Conservation (phyloP, 352 stramenopile genomes). For the Saprolegnia diclina region DNA sequence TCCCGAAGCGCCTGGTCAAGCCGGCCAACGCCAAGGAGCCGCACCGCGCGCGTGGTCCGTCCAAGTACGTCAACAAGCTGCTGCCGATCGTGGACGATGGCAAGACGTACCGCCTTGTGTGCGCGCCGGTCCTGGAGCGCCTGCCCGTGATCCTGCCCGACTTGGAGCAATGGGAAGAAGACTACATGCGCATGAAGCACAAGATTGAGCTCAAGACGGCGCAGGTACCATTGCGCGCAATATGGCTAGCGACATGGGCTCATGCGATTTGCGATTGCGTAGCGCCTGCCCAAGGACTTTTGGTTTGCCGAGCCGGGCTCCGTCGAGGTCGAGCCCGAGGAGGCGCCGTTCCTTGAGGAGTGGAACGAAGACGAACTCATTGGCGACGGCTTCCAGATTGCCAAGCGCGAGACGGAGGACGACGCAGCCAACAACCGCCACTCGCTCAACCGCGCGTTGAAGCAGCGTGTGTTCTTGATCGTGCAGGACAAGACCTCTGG, state of each 20-base stretch:
- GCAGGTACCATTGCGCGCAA: conserved; percentile 32
- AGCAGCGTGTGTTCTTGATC: conserved; percentile 71
- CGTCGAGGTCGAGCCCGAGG: conserved; percentile 66
- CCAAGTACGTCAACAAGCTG: conserved; percentile 54
- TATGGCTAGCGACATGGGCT: background rate
- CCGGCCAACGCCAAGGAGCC: conserved; percentile 30
- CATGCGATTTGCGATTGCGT: background rate
- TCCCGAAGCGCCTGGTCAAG: conserved; percentile 34
- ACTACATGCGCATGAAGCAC: conserved; percentile 68
- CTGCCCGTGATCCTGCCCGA: conserved; percentile 71
- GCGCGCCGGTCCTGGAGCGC: conserved; percentile 64
- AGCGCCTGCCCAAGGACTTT: conserved; percentile 72
- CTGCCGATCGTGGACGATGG: conserved; percentile 53
- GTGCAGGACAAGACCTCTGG: conserved; percentile 60
- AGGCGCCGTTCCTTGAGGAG: conserved; percentile 57
- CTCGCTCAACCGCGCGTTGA: conserved; percentile 77
- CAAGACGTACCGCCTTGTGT: conserved; percentile 77
- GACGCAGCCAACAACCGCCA: conserved; percentile 68
- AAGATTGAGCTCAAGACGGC: conserved; percentile 69
- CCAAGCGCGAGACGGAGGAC: conserved; percentile 72
- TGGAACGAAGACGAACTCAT: conserved; percentile 55
- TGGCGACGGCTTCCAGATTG: conserved; percentile 66
- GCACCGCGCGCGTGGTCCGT: conserved; percentile 44
- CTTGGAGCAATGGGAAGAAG: conserved; percentile 62
- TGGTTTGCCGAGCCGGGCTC: conserved; percentile 79